phyloP scores from a whole-genome alignment of 2,329 filamentous ascomycete species.

The Penicillium sp. region DNA sequence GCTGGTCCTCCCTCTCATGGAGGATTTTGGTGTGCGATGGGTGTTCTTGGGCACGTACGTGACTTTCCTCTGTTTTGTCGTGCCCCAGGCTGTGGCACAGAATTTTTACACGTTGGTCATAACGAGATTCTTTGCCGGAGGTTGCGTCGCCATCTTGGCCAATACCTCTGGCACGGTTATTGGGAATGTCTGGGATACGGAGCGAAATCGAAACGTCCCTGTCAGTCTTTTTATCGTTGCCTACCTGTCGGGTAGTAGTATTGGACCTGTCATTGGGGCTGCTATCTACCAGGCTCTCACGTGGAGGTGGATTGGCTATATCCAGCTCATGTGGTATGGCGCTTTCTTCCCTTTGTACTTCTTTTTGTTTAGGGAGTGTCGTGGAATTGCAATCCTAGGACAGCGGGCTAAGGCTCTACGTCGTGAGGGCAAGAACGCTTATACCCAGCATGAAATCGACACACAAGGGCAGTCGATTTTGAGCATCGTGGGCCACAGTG shows the following conservation, averaged over 20 bases:
- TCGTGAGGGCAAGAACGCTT: slow-evolving; percentile 28
- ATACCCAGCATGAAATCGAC: slow-evolving; percentile 36
- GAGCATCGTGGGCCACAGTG: slow-evolving; percentile 34
- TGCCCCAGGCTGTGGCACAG: slow-evolving; percentile 44
- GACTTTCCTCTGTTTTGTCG: slow-evolving; percentile 42
- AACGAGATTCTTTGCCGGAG: slow-evolving; percentile 46
- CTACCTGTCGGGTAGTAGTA: slow-evolving; percentile 43
- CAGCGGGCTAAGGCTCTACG: slow-evolving; percentile 37
- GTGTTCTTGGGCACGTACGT: slow-evolving; percentile 42
- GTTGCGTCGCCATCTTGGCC: slow-evolving; percentile 40
- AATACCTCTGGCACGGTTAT: slow-evolving; percentile 35
- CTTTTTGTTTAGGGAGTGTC: slow-evolving; percentile 42
- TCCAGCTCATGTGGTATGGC: slow-evolving; percentile 43
- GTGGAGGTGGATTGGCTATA: slow-evolving; percentile 42
- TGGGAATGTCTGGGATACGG: slow-evolving; percentile 35
- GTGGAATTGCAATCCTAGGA: slow-evolving; percentile 41
- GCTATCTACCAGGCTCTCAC: slow-evolving; percentile 27
- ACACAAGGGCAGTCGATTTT: slow-evolving; percentile 27
- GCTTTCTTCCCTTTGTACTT: slow-evolving; percentile 40
- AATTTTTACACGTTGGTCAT: slow-evolving; percentile 48
- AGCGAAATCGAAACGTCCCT: slow-evolving; percentile 36
- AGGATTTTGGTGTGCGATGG: slow-evolving; percentile 43
- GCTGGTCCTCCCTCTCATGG: slow-evolving; percentile 34
- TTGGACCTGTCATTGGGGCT: slow-evolving; percentile 47
- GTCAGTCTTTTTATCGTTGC: slow-evolving; percentile 45